Evolutionary conservation across 257 asterid species (phyloP), one percentile per base, ranked within the genome.

Genomic region (Linaria vulgaris): DNA sequence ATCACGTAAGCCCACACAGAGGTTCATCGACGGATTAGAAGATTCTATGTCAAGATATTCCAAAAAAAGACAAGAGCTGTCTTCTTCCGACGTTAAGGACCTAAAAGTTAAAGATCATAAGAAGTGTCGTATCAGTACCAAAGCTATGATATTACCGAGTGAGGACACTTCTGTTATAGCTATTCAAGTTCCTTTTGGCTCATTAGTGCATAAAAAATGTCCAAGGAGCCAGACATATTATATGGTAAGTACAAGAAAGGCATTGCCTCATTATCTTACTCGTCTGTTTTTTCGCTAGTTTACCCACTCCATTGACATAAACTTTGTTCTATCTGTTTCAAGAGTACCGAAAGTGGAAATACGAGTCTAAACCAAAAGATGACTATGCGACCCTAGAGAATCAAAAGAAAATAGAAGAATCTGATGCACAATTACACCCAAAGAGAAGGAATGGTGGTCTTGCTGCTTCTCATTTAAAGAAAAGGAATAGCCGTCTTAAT

Each of bases 141-240:
- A 39, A 70, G 80, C 69, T 39, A 54, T 71, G 55, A 77, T 23
- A 66, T 74, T 69, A 46, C 74, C 79, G 38, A 66, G 69, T 10
- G 96, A 85, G 61, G 99, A 85, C 65, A 44, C 84, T 14, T 51
- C 85, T 69, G 86, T 73, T 22, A 74, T 53, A 63, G 97, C 96
- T 70, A 92, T 92, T 74, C 97, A 92, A 81, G 99, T 92, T 69
- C 99, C 99, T 10, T 92, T 92, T 64, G 99, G 80, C 59, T 83
- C 96, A 58, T 65, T 87, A 38, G 79, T 73, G 59, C 80, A 69
- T 20, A 72, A 81, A 56, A 96, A 85, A 75, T 60, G 78, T 59
- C 74, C 77, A 3, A 71, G 74, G 72, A 72, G 68, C 37, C 80
- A 69, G 39, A 53, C 56, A 19, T 38, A 45, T 62, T 69, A 64